A percentile compares a stretch with the other conserved stretches of the same genome.
These are phyloP conservation scores for Globisporangium cederbergense DNA, from an alignment of 352 stramenopile species.

Conservation along the genomic window DNA sequence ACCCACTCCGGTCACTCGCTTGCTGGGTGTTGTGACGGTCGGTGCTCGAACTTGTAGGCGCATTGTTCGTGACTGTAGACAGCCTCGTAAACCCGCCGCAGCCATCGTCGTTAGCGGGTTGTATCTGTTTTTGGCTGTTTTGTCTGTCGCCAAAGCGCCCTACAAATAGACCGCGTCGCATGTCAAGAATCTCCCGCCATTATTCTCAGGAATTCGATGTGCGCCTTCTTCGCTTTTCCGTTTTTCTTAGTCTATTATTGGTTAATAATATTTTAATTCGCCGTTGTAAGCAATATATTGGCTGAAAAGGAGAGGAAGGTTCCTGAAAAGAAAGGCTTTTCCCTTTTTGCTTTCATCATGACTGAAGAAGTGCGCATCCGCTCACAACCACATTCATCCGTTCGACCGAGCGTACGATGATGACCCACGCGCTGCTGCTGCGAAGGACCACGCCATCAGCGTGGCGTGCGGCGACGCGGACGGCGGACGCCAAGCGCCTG, in stretches of 20 bases:
- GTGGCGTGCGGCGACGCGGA: neutral
- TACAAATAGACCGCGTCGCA: neutral
- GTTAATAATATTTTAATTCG: neutral
- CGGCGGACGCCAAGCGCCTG: neutral
- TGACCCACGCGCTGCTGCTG: constrained; percentile 13
- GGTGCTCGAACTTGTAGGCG: neutral
- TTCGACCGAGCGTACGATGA: constrained; percentile 2
- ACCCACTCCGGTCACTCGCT: neutral
- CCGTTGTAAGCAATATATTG: neutral
- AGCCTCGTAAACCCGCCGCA: neutral
- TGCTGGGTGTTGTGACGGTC: neutral
- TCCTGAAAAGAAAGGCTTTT: neutral
- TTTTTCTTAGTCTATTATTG: neutral
- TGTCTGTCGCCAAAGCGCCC: neutral
- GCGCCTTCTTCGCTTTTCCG: too few relatives aligned
- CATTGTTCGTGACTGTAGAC: neutral
- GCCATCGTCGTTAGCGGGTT: neutral
- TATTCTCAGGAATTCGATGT: neutral
- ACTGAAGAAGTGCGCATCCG: neutral
- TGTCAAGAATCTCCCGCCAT: neutral
- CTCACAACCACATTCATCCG: neutral
- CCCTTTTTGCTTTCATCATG: neutral
- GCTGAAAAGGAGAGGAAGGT: neutral
- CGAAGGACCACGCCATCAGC: constrained; percentile 1
- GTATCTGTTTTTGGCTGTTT: neutral